Percentiles rank a stretch among this genome's conserved stretches.
phyloP scores from a whole-genome alignment of 2,329 filamentous ascomycete species.

The Alternaria burnsii region DNA sequence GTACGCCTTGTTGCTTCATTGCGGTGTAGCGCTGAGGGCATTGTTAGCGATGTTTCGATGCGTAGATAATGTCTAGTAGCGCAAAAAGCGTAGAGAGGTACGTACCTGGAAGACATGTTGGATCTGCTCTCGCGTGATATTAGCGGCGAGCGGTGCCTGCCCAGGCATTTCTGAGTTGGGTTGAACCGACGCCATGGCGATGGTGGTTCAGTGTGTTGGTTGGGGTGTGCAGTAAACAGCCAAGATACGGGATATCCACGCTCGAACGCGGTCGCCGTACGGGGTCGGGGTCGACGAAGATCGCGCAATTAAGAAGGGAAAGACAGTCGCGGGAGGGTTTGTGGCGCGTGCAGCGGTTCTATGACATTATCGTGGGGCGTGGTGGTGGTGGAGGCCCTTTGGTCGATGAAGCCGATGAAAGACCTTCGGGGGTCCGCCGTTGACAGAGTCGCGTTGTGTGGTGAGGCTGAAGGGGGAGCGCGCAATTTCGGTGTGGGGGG shows the following conservation, averaged over 20 bases:
- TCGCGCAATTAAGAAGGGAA: conserved; percentile 37
- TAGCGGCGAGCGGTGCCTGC: conserved; percentile 68
- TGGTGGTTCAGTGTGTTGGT: conserved; percentile 21
- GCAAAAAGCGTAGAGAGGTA: conserved; percentile 20
- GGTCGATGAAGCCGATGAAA: conserved; percentile 45
- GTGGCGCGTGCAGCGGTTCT: conserved; percentile 38
- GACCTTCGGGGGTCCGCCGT: conserved; percentile 39
- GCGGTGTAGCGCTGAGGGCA: conserved; percentile 79
- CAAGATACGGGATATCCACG: conserved; percentile 18
- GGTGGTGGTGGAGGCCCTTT: conserved; percentile 36
- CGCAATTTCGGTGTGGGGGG: conserved; percentile 40
- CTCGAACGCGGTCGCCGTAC: conserved; percentile 31
- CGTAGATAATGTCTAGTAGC: conserved; percentile 12
- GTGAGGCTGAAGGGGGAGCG: conserved; percentile 37
- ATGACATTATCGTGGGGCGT: conserved; percentile 48
- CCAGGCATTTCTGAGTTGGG: conserved; percentile 72
- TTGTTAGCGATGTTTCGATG: conserved; percentile 47
- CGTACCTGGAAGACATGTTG: conserved; percentile 76
- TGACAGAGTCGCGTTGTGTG: conserved; percentile 42
- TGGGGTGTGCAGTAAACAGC: conserved; percentile 25
- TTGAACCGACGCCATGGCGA: conserved; percentile 81
- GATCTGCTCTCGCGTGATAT: conserved; percentile 78
- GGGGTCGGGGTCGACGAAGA: conserved; percentile 22
- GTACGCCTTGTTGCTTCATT: conserved; percentile 86
- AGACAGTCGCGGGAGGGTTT: conserved; percentile 33